Percentiles rank a stretch among this genome's conserved stretches.
phyloP scores from a whole-genome alignment of 805 yeast species.

The Sporopachydermia lactativora region DNA sequence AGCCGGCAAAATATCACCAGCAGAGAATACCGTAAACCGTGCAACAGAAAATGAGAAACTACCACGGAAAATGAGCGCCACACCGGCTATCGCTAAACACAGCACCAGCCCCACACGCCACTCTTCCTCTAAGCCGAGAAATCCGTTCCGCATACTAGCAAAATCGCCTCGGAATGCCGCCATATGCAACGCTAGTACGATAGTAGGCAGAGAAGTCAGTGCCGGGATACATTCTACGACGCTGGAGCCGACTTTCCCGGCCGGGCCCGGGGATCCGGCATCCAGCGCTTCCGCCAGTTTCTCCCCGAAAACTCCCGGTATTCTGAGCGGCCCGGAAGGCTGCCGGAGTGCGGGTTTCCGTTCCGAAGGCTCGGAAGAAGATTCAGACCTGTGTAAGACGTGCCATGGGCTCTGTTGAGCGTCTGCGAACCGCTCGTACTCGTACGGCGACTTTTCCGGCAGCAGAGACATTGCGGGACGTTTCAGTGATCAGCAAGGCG shows the following conservation, averaged over 20 bases:
- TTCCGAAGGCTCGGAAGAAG: too few species aligned
- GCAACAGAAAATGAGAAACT: background rate
- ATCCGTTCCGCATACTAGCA: background rate
- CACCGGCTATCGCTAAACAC: background rate
- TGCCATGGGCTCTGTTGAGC: background rate
- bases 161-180: background rate
- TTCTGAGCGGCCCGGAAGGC: background rate
- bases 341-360: too few species aligned
- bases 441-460: background rate
- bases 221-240: background rate
- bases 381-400: background rate
- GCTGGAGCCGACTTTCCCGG: too few species aligned
- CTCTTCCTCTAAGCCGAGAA: background rate
- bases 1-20: background rate
- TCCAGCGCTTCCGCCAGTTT: background rate
- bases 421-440: background rate
- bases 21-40: background rate
- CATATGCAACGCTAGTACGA: background rate
- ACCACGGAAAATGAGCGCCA: background rate
- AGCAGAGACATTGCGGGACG: background rate
- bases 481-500: too few species aligned
- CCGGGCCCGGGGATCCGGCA: conserved; percentile 5
- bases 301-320: conserved; percentile 1
- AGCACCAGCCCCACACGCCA: background rate
- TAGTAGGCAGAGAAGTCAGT: background rate